A percentile compares a stretch with the other conserved stretches of the same genome.
These are phyloP conservation scores for Tricholoma saponaceum DNA, from an alignment of 768 basidiomycete species.

Conservation along the genomic window DNA sequence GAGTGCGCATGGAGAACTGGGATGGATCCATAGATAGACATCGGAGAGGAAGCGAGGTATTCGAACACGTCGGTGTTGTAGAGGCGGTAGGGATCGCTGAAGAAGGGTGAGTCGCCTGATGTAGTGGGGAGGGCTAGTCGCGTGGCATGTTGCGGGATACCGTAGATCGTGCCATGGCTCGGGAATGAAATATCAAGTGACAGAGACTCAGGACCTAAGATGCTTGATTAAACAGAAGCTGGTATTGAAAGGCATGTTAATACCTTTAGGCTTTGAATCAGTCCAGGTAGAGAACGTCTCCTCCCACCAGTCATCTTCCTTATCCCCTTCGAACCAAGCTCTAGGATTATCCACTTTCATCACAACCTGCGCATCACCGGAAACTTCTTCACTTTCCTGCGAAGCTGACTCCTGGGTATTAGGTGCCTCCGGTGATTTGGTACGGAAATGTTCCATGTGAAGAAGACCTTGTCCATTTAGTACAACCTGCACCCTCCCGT, in stretches of 20 bases:
- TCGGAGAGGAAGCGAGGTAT: constrained; percentile 76
- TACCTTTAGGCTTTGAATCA: constrained; percentile 95
- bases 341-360: constrained; percentile 46
- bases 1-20: constrained; percentile 94
- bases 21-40: constrained; percentile 87
- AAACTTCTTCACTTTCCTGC: constrained; percentile 40
- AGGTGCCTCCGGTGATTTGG: constrained; percentile 44
- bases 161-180: constrained; percentile 85
- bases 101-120: constrained; percentile 69
- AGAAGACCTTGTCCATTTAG: constrained; percentile 87
- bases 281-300: constrained; percentile 86
- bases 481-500: constrained; percentile 80
- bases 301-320: constrained; percentile 84
- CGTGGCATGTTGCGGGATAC: constrained; percentile 96
- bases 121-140: constrained; percentile 87
- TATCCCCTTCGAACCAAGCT: constrained; percentile 88
- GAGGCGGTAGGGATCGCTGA: constrained; percentile 89
- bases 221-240: neutral
- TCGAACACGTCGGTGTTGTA: constrained; percentile 97
- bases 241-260: neutral
- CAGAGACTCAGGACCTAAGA: constrained; percentile 89
- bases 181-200: constrained; percentile 94
- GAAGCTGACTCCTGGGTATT: constrained; percentile 37
- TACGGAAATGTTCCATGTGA: constrained; percentile 98
- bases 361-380: constrained; percentile 43